Base-by-base conservation (phyloP, 768 basidiomycete species). In the Astraeus odoratus region DNA sequence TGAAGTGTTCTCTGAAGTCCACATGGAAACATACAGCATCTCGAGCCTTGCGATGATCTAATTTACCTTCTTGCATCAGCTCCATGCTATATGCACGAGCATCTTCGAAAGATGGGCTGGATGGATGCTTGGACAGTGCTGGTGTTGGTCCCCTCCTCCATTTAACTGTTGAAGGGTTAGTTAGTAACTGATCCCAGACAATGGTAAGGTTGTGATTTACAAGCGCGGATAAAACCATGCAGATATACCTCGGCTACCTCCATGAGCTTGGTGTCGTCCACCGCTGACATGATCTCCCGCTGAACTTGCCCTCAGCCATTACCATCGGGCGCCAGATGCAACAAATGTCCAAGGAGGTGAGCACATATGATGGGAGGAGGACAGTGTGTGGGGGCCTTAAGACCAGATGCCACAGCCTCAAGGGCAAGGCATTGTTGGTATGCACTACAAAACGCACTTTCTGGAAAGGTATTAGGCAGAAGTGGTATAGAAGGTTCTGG, bases 111-210 rank as follows among this genome's bases (percentile, higher is more conserved):
- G 52, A 57, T 15, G 57, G 44, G 18, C 57, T 33, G 26, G 48
- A 51, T 15, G 57, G 40, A 46, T 52, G 52, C 9, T 42, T 27
- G 18, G 51, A 52, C 10, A 48, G 45, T 13, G 48, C 27, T n/a
- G 59, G 60, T 4, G 57, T 61, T 20, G 36, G 31, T 19, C 59
- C 58, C 31, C 50, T 56, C 9, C 16, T 37, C 16, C 26, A 18
- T 29, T 35, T 39, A 20, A 41, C 45, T 46, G 39, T 4, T n/a
- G 13, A 27, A 2, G 41, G 29, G 13, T 8, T 15, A n/a, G n/a
- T n/a, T n/a, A n/a, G 38, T 20, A 9, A 31, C 12, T 31, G 9
- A 31, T 31, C 30, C 30, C 30, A 31, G 30, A 31, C 9, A 31
- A 9, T n/a, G 30, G 16, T 4, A 4, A 31, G 9, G 9, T n/a